phyloP scores from a whole-genome alignment of 1,284 basidiomycete species.

The Leucoagaricus sp. region DNA sequence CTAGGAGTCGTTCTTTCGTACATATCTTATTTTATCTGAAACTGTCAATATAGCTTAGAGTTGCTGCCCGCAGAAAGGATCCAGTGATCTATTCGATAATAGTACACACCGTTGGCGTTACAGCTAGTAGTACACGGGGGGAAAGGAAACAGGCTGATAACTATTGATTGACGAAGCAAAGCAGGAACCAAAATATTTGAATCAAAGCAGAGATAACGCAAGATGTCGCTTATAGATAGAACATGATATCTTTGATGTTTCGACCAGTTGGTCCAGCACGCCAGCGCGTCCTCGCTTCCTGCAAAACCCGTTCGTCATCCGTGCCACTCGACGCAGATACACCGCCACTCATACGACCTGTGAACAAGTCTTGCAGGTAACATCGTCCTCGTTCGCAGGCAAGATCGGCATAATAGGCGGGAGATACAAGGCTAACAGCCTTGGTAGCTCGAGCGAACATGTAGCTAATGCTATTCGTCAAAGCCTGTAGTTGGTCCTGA shows the following conservation, averaged over 20 bases:
- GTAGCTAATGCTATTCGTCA: conserved; percentile 69
- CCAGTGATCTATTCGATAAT: no score
- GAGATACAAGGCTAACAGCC: conserved; percentile 76
- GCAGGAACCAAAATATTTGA: not conserved
- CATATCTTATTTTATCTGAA: no score
- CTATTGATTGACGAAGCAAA: not conserved
- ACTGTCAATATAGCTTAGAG: no score
- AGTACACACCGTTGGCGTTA: no score
- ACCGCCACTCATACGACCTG: conserved; percentile 47
- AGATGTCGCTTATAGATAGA: conserved; percentile 59
- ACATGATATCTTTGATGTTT: conserved; percentile 66
- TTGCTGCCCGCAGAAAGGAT: no score
- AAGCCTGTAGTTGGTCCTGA: conserved; percentile 63
- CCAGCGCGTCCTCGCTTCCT: conserved; percentile 59
- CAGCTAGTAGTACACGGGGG: no score
- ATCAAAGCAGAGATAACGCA: no score
- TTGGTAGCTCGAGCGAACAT: conserved; percentile 80
- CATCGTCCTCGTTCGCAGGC: conserved; percentile 79
- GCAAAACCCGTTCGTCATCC: conserved; percentile 53
- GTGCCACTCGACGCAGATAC: conserved; percentile 32
- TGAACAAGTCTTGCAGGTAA: conserved; percentile 67
- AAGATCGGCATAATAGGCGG: conserved; percentile 76
- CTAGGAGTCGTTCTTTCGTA: no score
- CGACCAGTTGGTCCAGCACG: conserved; percentile 51
- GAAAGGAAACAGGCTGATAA: no score